A percentile compares a stretch with the other conserved stretches of the same genome.
phyloP scores from a whole-genome alignment of 192 early-diverging fungal genomes.

The Geranomyces variabilis region DNA sequence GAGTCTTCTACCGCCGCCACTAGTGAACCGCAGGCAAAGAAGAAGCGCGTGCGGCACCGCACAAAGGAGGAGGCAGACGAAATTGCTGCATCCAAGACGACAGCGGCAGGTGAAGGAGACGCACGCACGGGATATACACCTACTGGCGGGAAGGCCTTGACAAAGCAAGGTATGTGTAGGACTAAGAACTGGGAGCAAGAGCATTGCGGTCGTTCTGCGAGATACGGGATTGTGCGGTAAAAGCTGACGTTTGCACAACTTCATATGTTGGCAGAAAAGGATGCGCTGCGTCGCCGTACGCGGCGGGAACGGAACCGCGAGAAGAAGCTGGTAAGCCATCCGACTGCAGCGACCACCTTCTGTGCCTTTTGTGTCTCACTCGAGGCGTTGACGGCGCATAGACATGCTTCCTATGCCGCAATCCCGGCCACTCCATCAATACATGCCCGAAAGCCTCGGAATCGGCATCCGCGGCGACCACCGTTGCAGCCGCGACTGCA shows the following conservation, averaged over 20 bases:
- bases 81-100: conserved; percentile 21
- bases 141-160: conserved; percentile 33
- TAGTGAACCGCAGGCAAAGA: conserved; percentile 22
- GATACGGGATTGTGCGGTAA: too few species aligned
- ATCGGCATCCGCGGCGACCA: conserved; percentile 9
- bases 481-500: background rate
- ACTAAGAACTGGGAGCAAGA: too few species aligned
- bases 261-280: too few species aligned
- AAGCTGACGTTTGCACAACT: too few species aligned
- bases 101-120: background rate
- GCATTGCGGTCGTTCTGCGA: too few species aligned
- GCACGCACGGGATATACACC: conserved; percentile 16
- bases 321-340: conserved; percentile 42
- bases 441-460: conserved; percentile 67
- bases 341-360: too few species aligned
- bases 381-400: too few species aligned
- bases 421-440: conserved; percentile 80
- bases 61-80: conserved; percentile 3
- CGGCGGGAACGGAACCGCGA: conserved; percentile 44
- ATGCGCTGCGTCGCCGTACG: conserved; percentile 40
- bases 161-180: conserved; percentile 28
- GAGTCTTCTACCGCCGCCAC: conserved; percentile 9
- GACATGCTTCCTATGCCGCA: conserved; percentile 85
- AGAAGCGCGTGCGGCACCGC: conserved; percentile 38
- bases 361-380: too few species aligned